A percentile compares a stretch with the other conserved stretches of the same genome.
These are phyloP conservation scores for Penicillium sp. DNA, from an alignment of 2,329 filamentous ascomycete species.

Conservation along the genomic window DNA sequence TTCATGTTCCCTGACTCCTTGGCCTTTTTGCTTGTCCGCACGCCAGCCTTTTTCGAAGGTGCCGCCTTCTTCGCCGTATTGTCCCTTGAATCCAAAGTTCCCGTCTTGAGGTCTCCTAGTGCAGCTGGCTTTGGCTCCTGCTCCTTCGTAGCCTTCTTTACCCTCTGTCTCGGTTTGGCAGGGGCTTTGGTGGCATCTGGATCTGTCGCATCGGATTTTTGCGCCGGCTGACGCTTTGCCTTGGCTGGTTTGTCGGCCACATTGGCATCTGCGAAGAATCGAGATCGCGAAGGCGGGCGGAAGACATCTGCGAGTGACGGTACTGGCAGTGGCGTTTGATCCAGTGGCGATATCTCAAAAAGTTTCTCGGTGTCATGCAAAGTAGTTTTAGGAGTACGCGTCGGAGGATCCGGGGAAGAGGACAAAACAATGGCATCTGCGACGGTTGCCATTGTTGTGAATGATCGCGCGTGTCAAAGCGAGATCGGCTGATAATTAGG, in stretches of 20 bases:
- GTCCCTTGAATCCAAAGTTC: constrained; percentile 12
- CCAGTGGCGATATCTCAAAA: constrained; percentile 20
- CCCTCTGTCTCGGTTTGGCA: constrained; percentile 11
- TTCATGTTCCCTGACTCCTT: constrained; percentile 33
- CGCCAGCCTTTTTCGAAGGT: constrained; percentile 24
- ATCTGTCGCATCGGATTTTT: constrained; percentile 13
- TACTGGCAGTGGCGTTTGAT: constrained; percentile 26
- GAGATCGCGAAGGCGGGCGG: constrained; percentile 23
- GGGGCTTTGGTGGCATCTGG: constrained; percentile 1
- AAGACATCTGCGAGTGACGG: constrained; percentile 30
- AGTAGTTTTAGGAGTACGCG: constrained; percentile 32
- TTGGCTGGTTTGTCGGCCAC: constrained; percentile 8
- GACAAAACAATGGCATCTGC: constrained; percentile 42
- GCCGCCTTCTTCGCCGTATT: constrained; percentile 21
- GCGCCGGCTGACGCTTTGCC: constrained; percentile 10
- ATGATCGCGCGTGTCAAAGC: constrained; percentile 1
- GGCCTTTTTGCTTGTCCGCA: constrained; percentile 24
- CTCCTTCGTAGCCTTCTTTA: constrained; percentile 14
- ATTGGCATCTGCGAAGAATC: constrained; percentile 24
- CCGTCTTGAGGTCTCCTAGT: neutral
- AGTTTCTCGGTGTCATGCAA: constrained; percentile 13
- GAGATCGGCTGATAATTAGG: constrained; percentile 1
- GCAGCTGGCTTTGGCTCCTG: constrained; percentile 2
- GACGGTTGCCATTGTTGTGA: constrained; percentile 39
- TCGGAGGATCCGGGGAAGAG: constrained; percentile 41